phyloP scores from a whole-genome alignment of 2,329 filamentous ascomycete genomes.

The Apiospora aurea region DNA sequence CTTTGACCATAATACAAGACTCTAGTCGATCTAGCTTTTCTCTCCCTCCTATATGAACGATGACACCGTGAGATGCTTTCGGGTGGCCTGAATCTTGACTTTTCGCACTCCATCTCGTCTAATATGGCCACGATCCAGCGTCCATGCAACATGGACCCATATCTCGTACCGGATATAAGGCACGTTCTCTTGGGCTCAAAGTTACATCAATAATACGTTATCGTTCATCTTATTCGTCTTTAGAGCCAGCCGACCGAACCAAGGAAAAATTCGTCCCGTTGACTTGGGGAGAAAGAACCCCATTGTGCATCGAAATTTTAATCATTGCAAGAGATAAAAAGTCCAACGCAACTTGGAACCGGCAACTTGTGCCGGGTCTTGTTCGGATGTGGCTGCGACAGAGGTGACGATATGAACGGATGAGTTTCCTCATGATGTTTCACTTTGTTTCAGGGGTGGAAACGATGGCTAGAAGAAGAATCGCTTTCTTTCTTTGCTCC shows the following conservation, averaged over 20 bases:
- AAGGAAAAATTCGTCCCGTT: background rate
- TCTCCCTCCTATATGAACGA: too few relatives aligned
- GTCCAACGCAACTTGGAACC: background rate
- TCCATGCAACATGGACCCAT: background rate
- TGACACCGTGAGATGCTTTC: background rate
- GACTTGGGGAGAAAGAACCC: background rate
- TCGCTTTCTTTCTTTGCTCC: background rate
- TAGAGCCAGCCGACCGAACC: too few relatives aligned
- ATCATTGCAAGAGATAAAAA: background rate
- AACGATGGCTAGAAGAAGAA: background rate
- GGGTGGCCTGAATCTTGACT: background rate
- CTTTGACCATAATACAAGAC: slow-evolving; percentile 8
- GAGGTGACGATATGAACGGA: background rate
- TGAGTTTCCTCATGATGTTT: background rate
- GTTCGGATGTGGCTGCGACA: background rate
- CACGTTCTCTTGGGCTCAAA: background rate
- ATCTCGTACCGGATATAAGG: background rate
- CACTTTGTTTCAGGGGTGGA: slow-evolving; percentile 10
- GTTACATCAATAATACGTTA: background rate
- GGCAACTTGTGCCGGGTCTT: slow-evolving; percentile 3
- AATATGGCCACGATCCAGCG: background rate
- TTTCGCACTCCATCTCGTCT: background rate
- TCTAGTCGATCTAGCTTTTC: background rate
- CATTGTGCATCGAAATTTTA: background rate
- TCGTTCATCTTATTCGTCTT: background rate